A percentile compares a stretch with the other conserved stretches of the same genome.
These are phyloP conservation scores for Mrakia frigida DNA, from an alignment of 768 basidiomycete genomes.

Conservation along the genomic window DNA sequence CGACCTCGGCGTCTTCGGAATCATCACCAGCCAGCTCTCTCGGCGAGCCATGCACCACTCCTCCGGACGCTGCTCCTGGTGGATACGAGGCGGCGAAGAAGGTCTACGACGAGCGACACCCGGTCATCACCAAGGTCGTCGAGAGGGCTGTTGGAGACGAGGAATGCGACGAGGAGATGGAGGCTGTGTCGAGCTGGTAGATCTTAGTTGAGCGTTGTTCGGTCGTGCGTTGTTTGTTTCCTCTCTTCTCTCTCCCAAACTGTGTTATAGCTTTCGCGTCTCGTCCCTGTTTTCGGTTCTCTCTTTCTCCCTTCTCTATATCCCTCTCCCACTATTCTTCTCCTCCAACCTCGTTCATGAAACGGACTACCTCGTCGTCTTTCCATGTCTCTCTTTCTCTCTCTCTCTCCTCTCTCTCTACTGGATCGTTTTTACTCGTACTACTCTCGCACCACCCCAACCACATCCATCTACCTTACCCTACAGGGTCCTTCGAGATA, in stretches of 20 bases:
- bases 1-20: not conserved
- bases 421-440: too few species aligned
- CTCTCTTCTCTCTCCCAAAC: not conserved
- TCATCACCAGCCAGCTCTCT: slow-evolving; percentile 3
- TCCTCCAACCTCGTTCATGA: not conserved
- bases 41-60: slow-evolving; percentile 6
- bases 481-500: too few species aligned
- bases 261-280: not conserved
- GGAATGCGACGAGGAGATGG: slow-evolving; percentile 4
- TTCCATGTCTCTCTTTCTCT: too few species aligned
- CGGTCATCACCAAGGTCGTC: not conserved
- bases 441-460: too few species aligned
- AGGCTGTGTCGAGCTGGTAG: not conserved
- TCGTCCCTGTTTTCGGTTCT: too few species aligned
- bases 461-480: too few species aligned
- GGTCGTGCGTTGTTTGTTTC: not conserved
- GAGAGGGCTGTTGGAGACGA: not conserved
- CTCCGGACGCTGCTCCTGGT: not conserved
- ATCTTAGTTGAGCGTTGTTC: not conserved
- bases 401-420: too few species aligned
- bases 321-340: not conserved
- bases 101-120: not conserved
- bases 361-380: too few species aligned
- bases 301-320: too few species aligned
- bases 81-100: slow-evolving; percentile 15